Evolutionary conservation across 2,329 filamentous ascomycete species (phyloP).

Genomic region (Fusarium caatingaense): DNA sequence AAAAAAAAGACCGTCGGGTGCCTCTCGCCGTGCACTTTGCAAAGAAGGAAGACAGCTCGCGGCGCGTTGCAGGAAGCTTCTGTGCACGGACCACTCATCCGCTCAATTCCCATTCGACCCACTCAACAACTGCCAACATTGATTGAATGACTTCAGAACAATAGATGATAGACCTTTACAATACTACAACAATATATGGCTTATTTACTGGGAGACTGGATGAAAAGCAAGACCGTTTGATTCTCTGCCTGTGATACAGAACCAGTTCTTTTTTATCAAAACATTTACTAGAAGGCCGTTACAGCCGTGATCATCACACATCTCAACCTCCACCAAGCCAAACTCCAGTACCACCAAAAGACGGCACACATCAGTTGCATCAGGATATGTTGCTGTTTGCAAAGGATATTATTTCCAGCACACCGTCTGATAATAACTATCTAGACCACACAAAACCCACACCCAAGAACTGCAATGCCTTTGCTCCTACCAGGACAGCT

Average conservation of each 20-base stretch:
- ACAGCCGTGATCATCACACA: not conserved
- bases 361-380: slow-evolving; percentile 3
- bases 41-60: slow-evolving; percentile 35
- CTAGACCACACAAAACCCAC: slow-evolving; percentile 12
- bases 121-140: not conserved
- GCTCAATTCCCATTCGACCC: slow-evolving; percentile 5
- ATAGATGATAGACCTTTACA: not conserved
- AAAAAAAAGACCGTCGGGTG: slow-evolving; percentile 21
- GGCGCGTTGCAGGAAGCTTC: slow-evolving; percentile 40
- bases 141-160: not conserved
- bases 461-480: slow-evolving; percentile 7
- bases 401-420: slow-evolving; percentile 8
- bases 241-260: not conserved
- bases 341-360: slow-evolving; percentile 7
- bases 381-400: not conserved
- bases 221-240: fast-evolving
- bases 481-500: slow-evolving; percentile 26
- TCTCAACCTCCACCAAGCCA: not conserved
- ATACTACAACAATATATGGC: not conserved
- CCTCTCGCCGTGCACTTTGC: slow-evolving; percentile 32
- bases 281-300: not conserved
- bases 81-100: slow-evolving; percentile 31
- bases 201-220: not conserved
- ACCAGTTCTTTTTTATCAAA: not conserved
- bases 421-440: slow-evolving; percentile 10